phyloP scores from a whole-genome alignment of 2,329 filamentous ascomycete genomes.

The Parafenestella ontariensis region DNA sequence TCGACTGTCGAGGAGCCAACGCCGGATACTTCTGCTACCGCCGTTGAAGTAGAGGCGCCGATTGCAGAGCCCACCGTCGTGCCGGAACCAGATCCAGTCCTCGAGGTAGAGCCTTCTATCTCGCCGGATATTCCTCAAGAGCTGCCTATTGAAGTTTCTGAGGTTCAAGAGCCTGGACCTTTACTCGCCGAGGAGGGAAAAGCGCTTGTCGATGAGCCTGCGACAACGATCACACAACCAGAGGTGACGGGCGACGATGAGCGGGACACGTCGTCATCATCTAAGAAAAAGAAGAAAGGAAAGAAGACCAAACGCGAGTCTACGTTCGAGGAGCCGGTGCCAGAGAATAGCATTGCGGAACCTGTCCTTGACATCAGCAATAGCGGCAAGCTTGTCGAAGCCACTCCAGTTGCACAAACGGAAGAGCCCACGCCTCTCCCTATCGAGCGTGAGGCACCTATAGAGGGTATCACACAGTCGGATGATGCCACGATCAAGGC shows the following conservation, averaged over 20 bases:
- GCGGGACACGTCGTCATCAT: conserved; percentile 6
- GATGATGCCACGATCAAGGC: not conserved
- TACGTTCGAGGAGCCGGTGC: conserved; percentile 16
- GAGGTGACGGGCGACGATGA: conserved; percentile 8
- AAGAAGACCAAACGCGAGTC: conserved; percentile 32
- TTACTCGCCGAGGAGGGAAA: conserved; percentile 3
- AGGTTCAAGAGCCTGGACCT: not conserved
- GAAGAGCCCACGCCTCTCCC: not conserved
- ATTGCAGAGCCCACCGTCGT: not conserved
- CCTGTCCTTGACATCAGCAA: not conserved
- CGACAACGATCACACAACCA: not conserved
- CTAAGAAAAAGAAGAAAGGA: conserved; percentile 34
- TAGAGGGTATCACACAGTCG: not conserved
- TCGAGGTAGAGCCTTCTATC: not conserved
- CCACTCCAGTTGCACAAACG: not conserved
- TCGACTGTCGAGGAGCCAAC: conserved; percentile 14
- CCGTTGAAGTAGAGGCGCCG: not conserved
- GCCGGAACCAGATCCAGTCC: not conserved
- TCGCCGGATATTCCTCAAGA: conserved; percentile 6
- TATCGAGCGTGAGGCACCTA: not conserved
- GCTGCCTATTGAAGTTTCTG: not conserved
- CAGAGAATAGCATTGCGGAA: conserved; percentile 7
- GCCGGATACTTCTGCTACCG: conserved; percentile 5
- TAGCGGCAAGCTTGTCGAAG: conserved; percentile 1
- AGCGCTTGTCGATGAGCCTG: conserved; percentile 5